These are phyloP conservation scores for Acer campestre DNA, from an alignment of 345 rosid genomes.

Conservation along the genomic window DNA sequence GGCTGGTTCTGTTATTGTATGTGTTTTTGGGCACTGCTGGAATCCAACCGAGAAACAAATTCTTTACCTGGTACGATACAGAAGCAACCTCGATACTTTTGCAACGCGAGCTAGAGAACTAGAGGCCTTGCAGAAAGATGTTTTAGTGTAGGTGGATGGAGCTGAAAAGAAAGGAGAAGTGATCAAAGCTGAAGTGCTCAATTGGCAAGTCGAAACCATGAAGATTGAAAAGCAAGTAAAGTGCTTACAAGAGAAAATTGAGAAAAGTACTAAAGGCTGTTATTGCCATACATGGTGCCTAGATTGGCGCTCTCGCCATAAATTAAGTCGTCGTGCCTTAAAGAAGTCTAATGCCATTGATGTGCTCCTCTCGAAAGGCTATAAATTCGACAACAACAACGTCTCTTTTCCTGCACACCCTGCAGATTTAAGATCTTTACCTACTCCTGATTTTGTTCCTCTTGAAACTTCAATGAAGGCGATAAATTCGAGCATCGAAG, in stretches of 20 bases:
- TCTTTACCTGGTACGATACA: not conserved
- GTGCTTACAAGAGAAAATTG: not conserved
- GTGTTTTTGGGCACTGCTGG: not conserved
- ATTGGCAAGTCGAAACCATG: not conserved
- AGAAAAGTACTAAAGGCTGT: not conserved
- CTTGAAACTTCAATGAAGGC: not conserved
- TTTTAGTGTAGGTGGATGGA: not conserved
- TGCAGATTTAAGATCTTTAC: not conserved
- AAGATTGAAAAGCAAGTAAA: not conserved
- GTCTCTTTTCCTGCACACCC: not conserved
- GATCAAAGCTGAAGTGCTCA: conserved; percentile 1
- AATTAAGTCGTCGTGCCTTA: not conserved
- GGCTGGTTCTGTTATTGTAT: not conserved
- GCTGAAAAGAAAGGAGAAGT: not conserved
- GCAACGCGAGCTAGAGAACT: not conserved
- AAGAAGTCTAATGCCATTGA: not conserved
- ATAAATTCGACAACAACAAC: not conserved
- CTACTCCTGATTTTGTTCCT: conserved; percentile 4
- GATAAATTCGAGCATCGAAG: not conserved
- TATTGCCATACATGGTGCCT: not conserved
- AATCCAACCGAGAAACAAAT: not conserved
- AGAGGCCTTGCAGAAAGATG: not conserved
- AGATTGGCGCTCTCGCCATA: not conserved
- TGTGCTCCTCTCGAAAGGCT: not conserved
- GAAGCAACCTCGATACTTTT: not conserved